phyloP scores from a whole-genome alignment of 2,329 filamentous ascomycete genomes.

The Verticillium nubilum region DNA sequence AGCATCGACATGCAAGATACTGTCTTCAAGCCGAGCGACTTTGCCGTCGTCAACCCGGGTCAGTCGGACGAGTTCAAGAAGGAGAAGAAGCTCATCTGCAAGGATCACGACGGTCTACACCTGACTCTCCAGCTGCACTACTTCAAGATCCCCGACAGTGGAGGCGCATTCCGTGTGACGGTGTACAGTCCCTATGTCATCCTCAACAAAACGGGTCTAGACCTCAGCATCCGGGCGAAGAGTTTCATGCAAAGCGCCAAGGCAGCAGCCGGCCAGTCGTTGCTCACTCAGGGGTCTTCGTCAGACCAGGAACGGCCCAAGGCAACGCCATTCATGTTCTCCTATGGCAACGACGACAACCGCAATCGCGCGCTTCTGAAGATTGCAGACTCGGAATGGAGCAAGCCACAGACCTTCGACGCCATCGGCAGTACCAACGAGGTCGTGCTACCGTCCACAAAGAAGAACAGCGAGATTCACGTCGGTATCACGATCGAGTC shows the following conservation, averaged over 20 bases:
- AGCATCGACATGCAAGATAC: conserved; percentile 98
- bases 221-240: conserved; percentile 84
- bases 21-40: conserved; percentile 89
- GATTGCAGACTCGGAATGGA: conserved; percentile 89
- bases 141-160: conserved; percentile 81
- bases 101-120: conserved; percentile 75
- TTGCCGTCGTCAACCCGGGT: conserved; percentile 92
- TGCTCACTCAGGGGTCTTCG: conserved; percentile 40
- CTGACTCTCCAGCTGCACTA: conserved; percentile 86
- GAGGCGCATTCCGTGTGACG: conserved; percentile 92
- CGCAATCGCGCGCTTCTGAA: conserved; percentile 86
- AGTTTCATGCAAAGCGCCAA: conserved; percentile 79
- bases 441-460: conserved; percentile 71
- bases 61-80: conserved; percentile 82
- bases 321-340: conserved; percentile 92
- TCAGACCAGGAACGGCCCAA: conserved; percentile 56
- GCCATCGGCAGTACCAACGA: conserved; percentile 92
- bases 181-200: conserved; percentile 94
- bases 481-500: conserved; percentile 83
- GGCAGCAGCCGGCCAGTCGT: conserved; percentile 73
- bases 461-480: conserved; percentile 76
- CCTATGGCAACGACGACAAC: conserved; percentile 80
- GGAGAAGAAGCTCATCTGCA: conserved; percentile 73
- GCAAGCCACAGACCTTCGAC: conserved; percentile 95
- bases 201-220: conserved; percentile 88